Conservation (phyloP, 192 early-diverging fungal species). For the Paraglomus brasilianum region DNA sequence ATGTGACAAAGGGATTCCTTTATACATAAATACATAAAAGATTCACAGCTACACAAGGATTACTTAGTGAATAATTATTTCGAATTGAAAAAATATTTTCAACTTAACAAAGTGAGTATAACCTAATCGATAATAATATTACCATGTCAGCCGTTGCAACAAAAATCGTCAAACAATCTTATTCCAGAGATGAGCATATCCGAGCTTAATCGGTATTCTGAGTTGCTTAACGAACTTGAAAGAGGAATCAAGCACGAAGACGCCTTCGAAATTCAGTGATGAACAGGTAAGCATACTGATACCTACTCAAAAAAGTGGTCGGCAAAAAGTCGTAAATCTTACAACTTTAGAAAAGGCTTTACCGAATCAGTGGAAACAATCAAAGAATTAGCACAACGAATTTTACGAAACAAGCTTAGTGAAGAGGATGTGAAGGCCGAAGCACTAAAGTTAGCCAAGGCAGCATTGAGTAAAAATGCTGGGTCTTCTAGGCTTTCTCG, state of each 20-base stretch:
- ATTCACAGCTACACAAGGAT: too few species aligned
- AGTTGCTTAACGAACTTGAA: slow-evolving; percentile 19
- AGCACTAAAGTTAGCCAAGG: slow-evolving; percentile 1
- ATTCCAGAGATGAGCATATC: background rate
- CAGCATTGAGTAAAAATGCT: slow-evolving; percentile 3
- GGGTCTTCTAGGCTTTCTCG: background rate
- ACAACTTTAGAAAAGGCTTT: too few species aligned
- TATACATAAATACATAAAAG: too few species aligned
- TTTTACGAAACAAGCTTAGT: slow-evolving; percentile 14
- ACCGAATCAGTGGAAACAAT: background rate
- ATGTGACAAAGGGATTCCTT: too few species aligned
- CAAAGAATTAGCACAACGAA: slow-evolving; percentile 3
- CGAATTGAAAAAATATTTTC: too few species aligned
- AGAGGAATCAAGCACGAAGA: slow-evolving; percentile 1
- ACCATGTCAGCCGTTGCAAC: slow-evolving; percentile 17
- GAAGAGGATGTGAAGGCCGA: slow-evolving; percentile 4
- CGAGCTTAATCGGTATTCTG: background rate
- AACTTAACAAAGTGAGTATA: slow-evolving; percentile 5
- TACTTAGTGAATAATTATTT: too few species aligned
- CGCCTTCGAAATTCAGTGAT: background rate
- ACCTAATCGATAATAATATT: slow-evolving; percentile 9
- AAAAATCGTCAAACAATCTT: slow-evolving; percentile 26
- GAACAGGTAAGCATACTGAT: background rate
- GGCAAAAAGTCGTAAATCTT: background rate
- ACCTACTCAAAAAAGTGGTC: background rate